phyloP scores from a whole-genome alignment of 2,329 filamentous ascomycete species.

The Tricladium varicosporioides region DNA sequence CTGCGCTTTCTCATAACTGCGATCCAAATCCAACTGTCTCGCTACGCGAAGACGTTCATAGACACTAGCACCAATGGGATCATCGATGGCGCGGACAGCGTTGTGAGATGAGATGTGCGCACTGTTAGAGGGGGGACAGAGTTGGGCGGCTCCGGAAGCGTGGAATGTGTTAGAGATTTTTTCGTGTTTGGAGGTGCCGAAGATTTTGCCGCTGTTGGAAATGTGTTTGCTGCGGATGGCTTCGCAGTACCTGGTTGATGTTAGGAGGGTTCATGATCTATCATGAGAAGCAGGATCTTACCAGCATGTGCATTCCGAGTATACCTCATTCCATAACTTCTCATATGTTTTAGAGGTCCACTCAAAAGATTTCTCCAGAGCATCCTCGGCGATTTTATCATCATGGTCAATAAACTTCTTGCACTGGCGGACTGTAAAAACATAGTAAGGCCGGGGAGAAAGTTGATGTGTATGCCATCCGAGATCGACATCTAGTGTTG shows the following conservation, averaged over 20 bases:
- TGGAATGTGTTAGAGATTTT: constrained; percentile 48
- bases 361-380: constrained; percentile 64
- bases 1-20: constrained; percentile 54
- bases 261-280: no score
- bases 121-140: constrained; percentile 55
- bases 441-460: constrained; percentile 59
- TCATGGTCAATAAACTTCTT: constrained; percentile 73
- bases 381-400: constrained; percentile 73
- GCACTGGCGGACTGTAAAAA: constrained; percentile 48
- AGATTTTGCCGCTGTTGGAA: constrained; percentile 42
- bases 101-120: constrained; percentile 75
- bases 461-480: constrained; percentile 81
- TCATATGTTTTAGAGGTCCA: constrained; percentile 73
- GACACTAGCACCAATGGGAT: constrained; percentile 25
- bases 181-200: constrained; percentile 46
- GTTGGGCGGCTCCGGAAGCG: constrained; percentile 44
- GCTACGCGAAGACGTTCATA: constrained; percentile 28
- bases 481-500: constrained; percentile 72
- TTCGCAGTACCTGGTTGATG: no score
- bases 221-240: constrained; percentile 57
- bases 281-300: no score
- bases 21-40: constrained; percentile 44
- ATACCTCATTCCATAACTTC: constrained; percentile 61
- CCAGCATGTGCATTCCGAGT: constrained; percentile 79
- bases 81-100: constrained; percentile 46